Percentiles rank a stretch among this genome's conserved stretches.
Conservation (phyloP, 305 asterid species). For the Fraxinus dipetala region DNA sequence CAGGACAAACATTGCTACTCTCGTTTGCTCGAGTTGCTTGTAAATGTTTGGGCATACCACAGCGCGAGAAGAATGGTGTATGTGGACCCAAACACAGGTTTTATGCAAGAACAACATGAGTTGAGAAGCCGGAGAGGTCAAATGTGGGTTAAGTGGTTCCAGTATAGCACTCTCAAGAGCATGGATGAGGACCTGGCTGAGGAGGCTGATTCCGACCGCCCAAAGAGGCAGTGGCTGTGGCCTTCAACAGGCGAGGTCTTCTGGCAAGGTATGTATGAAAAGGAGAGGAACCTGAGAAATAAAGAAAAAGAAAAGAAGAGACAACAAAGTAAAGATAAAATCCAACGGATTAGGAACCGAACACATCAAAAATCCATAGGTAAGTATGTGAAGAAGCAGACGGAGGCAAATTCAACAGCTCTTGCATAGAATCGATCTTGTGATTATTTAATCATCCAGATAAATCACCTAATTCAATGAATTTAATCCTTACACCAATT, state of each 20-base stretch:
- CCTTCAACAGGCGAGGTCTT: constrained; percentile 85
- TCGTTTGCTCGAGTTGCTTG: constrained; percentile 73
- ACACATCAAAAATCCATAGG: constrained; percentile 74
- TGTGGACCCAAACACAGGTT: constrained; percentile 68
- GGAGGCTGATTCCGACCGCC: constrained; percentile 65
- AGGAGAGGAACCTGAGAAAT: constrained; percentile 53
- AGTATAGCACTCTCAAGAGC: constrained; percentile 65
- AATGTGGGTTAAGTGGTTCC: constrained; percentile 96
- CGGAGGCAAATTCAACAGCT: constrained; percentile 37
- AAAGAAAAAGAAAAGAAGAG: constrained; percentile 63
- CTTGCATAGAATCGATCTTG: constrained; percentile 32
- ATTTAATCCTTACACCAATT: constrained; percentile 29
- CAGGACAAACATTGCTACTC: constrained; percentile 97
- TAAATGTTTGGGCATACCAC: constrained; percentile 99
- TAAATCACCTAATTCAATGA: constrained; percentile 24
- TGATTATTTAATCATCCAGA: constrained; percentile 7
- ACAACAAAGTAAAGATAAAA: constrained; percentile 72
- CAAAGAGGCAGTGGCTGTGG: constrained; percentile 70
- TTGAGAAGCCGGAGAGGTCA: constrained; percentile 59
- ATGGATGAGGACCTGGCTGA: constrained; percentile 91
- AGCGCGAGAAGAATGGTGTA: constrained; percentile 86
- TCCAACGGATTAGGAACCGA: constrained; percentile 64
- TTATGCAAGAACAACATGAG: constrained; percentile 76
- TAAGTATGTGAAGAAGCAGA: constrained; percentile 59
- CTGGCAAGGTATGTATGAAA: constrained; percentile 79